These are phyloP conservation scores for Mallotus repandus DNA, from an alignment of 441 rosid genomes.

Conservation along the genomic window DNA sequence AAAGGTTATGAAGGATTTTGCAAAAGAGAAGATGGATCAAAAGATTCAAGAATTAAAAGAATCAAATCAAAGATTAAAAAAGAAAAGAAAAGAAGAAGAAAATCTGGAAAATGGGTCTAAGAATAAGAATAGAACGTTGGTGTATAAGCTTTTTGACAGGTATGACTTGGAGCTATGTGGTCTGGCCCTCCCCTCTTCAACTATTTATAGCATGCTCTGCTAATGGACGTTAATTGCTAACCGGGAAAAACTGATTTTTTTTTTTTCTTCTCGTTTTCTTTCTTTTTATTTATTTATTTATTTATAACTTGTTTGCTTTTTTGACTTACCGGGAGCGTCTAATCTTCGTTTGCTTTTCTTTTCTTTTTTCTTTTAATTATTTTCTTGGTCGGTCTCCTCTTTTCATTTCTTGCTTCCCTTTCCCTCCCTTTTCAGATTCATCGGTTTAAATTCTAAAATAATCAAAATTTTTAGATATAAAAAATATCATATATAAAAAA, in stretches of 20 bases:
- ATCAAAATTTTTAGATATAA: no score
- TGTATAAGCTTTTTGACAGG: conserved; percentile 31
- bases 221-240: conserved; percentile 29
- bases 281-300: not conserved
- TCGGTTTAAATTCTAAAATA: no score
- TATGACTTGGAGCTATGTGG: conserved; percentile 27
- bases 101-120: conserved; percentile 13
- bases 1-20: not conserved
- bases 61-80: not conserved
- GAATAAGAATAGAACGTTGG: conserved; percentile 30
- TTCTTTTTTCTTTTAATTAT: not conserved
- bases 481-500: no score
- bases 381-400: conserved; percentile 25
- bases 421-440: no score
- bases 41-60: conserved; percentile 11
- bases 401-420: no score
- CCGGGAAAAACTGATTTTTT: conserved; percentile 10
- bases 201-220: conserved; percentile 46
- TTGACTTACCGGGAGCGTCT: conserved; percentile 26
- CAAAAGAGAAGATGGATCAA: conserved; percentile 8
- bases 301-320: not conserved
- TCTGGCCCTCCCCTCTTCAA: conserved; percentile 34
- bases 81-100: conserved; percentile 19
- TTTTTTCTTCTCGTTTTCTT: not conserved
- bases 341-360: no score